Evolutionary conservation across 2,329 filamentous ascomycete genomes (phyloP).

Genomic region (Penicillium freii): DNA sequence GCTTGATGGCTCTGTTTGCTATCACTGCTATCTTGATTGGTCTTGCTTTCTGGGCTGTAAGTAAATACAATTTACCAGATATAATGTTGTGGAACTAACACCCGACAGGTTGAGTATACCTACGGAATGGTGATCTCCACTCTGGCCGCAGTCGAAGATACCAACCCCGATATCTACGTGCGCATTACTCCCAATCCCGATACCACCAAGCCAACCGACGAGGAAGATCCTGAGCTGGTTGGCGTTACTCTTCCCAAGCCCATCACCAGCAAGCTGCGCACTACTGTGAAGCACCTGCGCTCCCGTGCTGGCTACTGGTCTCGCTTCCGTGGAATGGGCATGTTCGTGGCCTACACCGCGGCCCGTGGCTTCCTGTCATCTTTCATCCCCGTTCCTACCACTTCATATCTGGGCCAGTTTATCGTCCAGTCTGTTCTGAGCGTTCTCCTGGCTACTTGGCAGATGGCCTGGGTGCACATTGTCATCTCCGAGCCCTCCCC

Average conservation of each 20-base stretch:
- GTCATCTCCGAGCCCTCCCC: slow-evolving; percentile 70
- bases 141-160: slow-evolving; percentile 63
- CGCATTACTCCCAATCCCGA: slow-evolving; percentile 47
- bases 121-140: slow-evolving; percentile 60
- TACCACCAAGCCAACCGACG: slow-evolving; percentile 30
- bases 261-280: slow-evolving; percentile 60
- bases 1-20: slow-evolving; percentile 30
- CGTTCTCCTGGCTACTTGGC: slow-evolving; percentile 64
- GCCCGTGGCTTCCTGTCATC: slow-evolving; percentile 47
- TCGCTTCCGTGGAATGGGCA: slow-evolving; percentile 66
- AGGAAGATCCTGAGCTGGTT: slow-evolving; percentile 45
- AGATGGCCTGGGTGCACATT: slow-evolving; percentile 80
- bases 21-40: slow-evolving; percentile 28
- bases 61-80: slow-evolving; percentile 8
- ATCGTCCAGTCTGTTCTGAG: slow-evolving; percentile 58
- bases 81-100: background rate
- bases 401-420: slow-evolving; percentile 44
- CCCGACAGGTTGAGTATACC: slow-evolving; percentile 54
- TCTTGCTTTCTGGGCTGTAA: slow-evolving; percentile 29
- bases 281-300: slow-evolving; percentile 60
- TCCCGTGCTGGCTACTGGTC: slow-evolving; percentile 63
- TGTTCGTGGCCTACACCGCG: slow-evolving; percentile 50
- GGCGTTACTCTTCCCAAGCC: slow-evolving; percentile 53
- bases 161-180: slow-evolving; percentile 53
- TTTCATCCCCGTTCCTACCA: slow-evolving; percentile 31